phyloP scores from a whole-genome alignment of 2,329 filamentous ascomycete species.

The Fusarium sp. region DNA sequence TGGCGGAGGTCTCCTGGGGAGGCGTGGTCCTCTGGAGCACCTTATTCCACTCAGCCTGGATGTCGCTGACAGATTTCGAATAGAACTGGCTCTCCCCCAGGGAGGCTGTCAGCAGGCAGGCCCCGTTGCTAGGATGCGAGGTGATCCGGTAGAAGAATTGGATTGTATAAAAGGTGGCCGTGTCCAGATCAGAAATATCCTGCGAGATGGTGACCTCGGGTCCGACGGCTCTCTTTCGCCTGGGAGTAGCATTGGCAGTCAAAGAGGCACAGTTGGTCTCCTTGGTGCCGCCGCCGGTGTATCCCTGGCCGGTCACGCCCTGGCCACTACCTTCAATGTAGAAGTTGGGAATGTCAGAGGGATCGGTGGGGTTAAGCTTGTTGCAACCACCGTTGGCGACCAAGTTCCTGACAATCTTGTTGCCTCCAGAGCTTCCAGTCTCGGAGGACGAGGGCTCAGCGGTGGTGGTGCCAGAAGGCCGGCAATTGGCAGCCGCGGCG shows the following conservation, averaged over 20 bases:
- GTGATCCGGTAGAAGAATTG: constrained; percentile 26
- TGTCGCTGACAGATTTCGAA: not conserved
- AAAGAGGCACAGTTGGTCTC: constrained; percentile 17
- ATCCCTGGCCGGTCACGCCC: not conserved
- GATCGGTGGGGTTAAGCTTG: not conserved
- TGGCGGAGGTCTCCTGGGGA: not conserved
- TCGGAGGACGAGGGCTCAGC: not conserved
- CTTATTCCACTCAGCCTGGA: constrained; percentile 3
- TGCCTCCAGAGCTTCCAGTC: not conserved
- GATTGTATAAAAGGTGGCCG: constrained; percentile 20
- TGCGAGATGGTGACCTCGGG: constrained; percentile 7
- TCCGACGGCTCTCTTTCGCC: constrained; percentile 15
- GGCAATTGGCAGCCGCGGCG: not conserved
- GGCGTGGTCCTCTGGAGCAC: constrained; percentile 4
- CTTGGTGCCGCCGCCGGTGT: constrained; percentile 15
- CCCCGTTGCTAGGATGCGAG: not conserved
- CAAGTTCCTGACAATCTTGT: constrained; percentile 7
- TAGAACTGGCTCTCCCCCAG: constrained; percentile 3
- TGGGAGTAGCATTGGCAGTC: not conserved
- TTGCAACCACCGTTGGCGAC: constrained; percentile 19
- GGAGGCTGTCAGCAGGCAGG: constrained; percentile 15
- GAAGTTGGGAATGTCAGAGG: constrained; percentile 1
- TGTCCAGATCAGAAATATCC: constrained; percentile 4
- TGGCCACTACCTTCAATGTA: not conserved
- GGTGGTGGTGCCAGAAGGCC: constrained; percentile 3